Conservation (phyloP, 1,139 yeast genomes). For the Pichia sp. region DNA sequence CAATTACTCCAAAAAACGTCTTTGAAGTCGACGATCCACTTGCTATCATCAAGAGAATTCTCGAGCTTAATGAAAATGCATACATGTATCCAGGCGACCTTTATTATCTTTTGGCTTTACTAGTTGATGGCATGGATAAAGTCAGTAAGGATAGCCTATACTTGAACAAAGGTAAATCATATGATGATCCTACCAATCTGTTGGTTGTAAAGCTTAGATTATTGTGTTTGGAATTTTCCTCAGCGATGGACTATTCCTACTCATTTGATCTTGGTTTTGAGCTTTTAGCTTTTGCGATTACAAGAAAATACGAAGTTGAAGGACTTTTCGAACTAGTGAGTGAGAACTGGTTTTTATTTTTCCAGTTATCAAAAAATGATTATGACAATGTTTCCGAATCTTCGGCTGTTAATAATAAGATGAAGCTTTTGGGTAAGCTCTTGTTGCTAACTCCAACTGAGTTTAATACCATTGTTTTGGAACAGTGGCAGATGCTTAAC, state of each 20-base stretch:
- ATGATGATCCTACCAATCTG: slow-evolving; percentile 27
- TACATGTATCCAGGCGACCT: slow-evolving; percentile 47
- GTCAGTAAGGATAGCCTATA: slow-evolving; percentile 19
- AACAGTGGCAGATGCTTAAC: slow-evolving; percentile 41
- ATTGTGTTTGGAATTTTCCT: slow-evolving; percentile 55
- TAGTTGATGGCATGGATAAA: slow-evolving; percentile 35
- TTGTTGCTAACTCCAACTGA: slow-evolving; percentile 41
- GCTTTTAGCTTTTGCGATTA: slow-evolving; percentile 26
- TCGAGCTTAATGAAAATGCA: slow-evolving; percentile 54
- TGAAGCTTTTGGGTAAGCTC: slow-evolving; percentile 47
- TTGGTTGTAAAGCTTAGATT: slow-evolving; percentile 36
- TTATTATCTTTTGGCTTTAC: slow-evolving; percentile 39
- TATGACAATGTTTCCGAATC: slow-evolving; percentile 23
- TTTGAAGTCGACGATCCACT: slow-evolving; percentile 32
- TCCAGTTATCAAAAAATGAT: slow-evolving; percentile 48
- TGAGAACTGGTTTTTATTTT: slow-evolving; percentile 57
- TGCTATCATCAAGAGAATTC: slow-evolving; percentile 39
- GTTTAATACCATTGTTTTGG: slow-evolving; percentile 36
- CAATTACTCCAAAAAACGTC: slow-evolving; percentile 38
- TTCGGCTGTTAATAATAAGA: slow-evolving; percentile 38
- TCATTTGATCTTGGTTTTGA: slow-evolving; percentile 42
- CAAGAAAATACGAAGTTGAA: slow-evolving; percentile 11
- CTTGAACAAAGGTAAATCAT: slow-evolving; percentile 3
- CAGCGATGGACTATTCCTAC: slow-evolving; percentile 51
- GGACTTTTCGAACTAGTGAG: slow-evolving; percentile 29